phyloP scores from a whole-genome alignment of 208 protist genomes.

The Trichomonas gallinae region DNA sequence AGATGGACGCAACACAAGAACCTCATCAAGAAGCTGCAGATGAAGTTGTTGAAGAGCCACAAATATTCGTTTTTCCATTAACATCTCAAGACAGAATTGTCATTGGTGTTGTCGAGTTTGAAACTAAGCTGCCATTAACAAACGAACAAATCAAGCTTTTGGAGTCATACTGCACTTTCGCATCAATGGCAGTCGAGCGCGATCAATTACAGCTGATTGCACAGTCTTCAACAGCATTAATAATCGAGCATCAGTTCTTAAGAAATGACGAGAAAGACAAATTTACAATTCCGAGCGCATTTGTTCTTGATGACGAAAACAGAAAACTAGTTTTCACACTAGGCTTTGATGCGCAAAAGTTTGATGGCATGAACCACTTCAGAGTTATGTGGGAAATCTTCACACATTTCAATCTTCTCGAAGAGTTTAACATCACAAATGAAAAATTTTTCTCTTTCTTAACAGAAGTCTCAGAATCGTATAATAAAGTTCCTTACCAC shows the following conservation, averaged over 20 bases:
- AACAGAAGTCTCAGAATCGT: neutral
- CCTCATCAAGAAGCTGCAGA: neutral
- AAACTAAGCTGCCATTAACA: neutral
- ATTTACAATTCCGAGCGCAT: neutral
- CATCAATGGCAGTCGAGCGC: neutral
- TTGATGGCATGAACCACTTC: neutral
- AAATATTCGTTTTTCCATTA: neutral
- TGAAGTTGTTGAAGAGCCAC: neutral
- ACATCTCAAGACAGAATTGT: neutral
- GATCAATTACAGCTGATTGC: neutral
- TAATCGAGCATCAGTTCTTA: neutral
- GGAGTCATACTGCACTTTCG: neutral
- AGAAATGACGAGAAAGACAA: neutral
- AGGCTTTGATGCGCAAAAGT: neutral
- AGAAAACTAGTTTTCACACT: neutral
- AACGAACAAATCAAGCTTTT: neutral
- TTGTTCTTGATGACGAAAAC: neutral
- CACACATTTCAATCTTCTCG: neutral
- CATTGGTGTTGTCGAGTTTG: neutral
- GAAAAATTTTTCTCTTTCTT: neutral
- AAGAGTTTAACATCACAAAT: slow-evolving; percentile 8
- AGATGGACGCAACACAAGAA: neutral
- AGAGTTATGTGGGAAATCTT: neutral
- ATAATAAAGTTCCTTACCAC: slow-evolving; percentile 50
- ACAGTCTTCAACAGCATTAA: too few relatives aligned